phyloP scores from a whole-genome alignment of 768 basidiomycete genomes.

The Leccinum sublutescens region DNA sequence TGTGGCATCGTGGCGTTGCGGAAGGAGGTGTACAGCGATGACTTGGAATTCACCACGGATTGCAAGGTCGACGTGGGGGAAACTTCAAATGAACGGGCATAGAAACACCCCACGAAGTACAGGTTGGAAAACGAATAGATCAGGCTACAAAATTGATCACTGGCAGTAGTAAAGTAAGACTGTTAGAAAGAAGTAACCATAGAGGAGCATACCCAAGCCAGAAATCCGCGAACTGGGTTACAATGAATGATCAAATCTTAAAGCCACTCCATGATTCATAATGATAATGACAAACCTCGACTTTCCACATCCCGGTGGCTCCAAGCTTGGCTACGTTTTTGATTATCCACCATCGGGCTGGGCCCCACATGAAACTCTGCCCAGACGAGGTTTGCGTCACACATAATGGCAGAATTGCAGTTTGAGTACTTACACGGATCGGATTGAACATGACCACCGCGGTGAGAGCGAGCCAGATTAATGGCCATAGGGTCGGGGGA shows the following conservation, averaged over 20 bases:
- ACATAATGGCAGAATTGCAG: not conserved
- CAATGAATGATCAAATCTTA: constrained; percentile 5
- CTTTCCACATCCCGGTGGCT: constrained; percentile 65
- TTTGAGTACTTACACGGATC: constrained; percentile 46
- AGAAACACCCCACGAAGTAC: constrained; percentile 72
- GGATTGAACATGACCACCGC: constrained; percentile 69
- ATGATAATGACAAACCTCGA: constrained; percentile 54
- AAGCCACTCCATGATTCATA: not conserved
- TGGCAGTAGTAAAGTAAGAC: constrained; percentile 25
- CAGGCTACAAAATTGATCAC: constrained; percentile 81
- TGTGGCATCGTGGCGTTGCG: not conserved
- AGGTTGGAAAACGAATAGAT: constrained; percentile 69
- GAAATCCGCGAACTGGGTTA: constrained; percentile 72
- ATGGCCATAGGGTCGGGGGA: constrained; percentile 71
- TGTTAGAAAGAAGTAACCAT: not conserved
- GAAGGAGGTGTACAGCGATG: not conserved
- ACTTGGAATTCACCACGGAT: not conserved
- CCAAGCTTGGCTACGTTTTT: constrained; percentile 60
- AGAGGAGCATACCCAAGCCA: constrained; percentile 70
- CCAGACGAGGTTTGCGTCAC: constrained; percentile 31
- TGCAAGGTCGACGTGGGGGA: not conserved
- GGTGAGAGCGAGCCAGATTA: constrained; percentile 75
- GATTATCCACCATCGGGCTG: constrained; percentile 75
- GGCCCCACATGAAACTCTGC: constrained; percentile 38
- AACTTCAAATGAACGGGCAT: constrained; percentile 34